A percentile compares a stretch with the other conserved stretches of the same genome.
phyloP scores from a whole-genome alignment of 352 stramenopile genomes.

The Globisporangium carolinianum region DNA sequence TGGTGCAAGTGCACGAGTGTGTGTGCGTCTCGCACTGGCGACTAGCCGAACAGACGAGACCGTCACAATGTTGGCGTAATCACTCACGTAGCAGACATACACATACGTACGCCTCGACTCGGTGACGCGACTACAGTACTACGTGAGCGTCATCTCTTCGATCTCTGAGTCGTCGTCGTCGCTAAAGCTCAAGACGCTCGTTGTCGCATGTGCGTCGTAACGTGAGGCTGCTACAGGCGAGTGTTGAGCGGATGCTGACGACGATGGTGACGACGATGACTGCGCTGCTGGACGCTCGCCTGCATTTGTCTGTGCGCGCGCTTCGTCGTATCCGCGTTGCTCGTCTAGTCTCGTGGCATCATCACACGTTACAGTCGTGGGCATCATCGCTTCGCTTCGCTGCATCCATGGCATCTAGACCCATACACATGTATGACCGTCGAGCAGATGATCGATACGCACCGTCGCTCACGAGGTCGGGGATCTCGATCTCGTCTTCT shows the following conservation, averaged over 20 bases:
- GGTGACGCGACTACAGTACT: neutral
- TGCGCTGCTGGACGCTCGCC: neutral
- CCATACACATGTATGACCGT: neutral
- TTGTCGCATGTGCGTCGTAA: neutral
- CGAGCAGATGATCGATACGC: neutral
- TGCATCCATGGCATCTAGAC: neutral
- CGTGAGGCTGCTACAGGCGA: neutral
- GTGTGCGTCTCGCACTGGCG: neutral
- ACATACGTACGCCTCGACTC: too few species aligned
- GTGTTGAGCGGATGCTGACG: neutral
- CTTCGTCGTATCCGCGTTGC: neutral
- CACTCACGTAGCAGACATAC: too few species aligned
- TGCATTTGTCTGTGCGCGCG: neutral
- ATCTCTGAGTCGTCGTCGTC: constrained; percentile 48
- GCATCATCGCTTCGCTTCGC: neutral
- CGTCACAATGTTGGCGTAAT: too few species aligned
- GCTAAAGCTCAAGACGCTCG: constrained; percentile 23
- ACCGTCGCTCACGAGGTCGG: constrained; percentile 3
- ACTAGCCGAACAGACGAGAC: neutral
- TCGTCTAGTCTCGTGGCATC: neutral
- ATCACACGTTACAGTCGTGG: neutral
- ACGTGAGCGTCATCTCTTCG: constrained; percentile 41
- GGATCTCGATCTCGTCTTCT: neutral
- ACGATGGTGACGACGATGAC: neutral
- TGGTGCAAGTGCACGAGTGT: neutral